Evolutionary conservation across 2,329 filamentous ascomycete species (phyloP).

Genomic region (Fusarium globosum): DNA sequence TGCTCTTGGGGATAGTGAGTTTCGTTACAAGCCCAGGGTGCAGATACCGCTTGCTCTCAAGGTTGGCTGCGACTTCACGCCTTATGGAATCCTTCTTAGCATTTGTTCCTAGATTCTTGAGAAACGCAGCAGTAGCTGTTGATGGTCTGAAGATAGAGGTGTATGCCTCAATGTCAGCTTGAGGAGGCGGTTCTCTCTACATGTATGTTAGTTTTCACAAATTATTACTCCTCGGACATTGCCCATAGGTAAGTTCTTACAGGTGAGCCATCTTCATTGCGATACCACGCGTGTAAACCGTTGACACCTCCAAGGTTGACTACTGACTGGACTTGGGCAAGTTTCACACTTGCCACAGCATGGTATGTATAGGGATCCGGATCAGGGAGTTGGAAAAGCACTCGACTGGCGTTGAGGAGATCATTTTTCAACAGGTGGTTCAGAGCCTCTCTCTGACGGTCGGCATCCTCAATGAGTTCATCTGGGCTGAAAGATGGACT

Average conservation of each 20-base stretch:
- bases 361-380: slow-evolving; percentile 63
- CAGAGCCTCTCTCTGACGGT: slow-evolving; percentile 51
- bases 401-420: slow-evolving; percentile 57
- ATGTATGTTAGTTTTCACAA: slow-evolving; percentile 20
- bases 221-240: not conserved
- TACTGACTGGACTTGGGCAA: slow-evolving; percentile 61
- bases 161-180: slow-evolving; percentile 73
- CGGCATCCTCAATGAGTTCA: slow-evolving; percentile 52
- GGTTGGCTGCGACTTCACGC: slow-evolving; percentile 64
- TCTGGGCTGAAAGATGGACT: slow-evolving; percentile 58
- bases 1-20: slow-evolving; percentile 59
- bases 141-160: slow-evolving; percentile 72
- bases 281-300: slow-evolving; percentile 63
- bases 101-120: slow-evolving; percentile 72
- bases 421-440: slow-evolving; percentile 57
- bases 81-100: slow-evolving; percentile 72
- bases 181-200: slow-evolving; percentile 60
- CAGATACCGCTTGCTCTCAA: slow-evolving; percentile 64
- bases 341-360: slow-evolving; percentile 61
- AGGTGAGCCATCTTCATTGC: slow-evolving; percentile 48
- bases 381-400: slow-evolving; percentile 57
- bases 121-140: slow-evolving; percentile 68
- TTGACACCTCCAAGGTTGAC: slow-evolving; percentile 58
- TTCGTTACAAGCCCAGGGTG: slow-evolving; percentile 55
- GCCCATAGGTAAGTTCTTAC: slow-evolving; percentile 42